Evolutionary conservation across 2,329 filamentous ascomycete genomes (phyloP), one percentile per base, ranked within the genome.

Genomic region (Chaetomium olivaceum): DNA sequence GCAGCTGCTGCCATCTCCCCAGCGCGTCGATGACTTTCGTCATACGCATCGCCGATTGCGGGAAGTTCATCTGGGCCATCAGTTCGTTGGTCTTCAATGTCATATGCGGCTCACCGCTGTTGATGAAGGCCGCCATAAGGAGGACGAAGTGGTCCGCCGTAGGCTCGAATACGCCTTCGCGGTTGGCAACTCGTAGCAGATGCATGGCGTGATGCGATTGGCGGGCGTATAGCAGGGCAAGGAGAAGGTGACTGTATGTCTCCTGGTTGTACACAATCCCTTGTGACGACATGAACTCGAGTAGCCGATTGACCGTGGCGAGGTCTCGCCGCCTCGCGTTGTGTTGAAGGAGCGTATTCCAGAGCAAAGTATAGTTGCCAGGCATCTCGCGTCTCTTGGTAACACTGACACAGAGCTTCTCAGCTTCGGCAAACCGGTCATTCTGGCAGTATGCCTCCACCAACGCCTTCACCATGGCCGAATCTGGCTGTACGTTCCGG

Each of bases 301-400:
- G 76, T 7, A 85, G 64, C 4, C 77, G 78, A 70, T 86, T 82
- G 61, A 85, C 78, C 57, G 78, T 77, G n/a, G 73, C 74, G 7
- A 87, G 74, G 61, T 83, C 80, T 63, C 89, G 85, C 7, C 85
- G 82, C 63, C 86, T 79, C 7, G 91, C 91, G 74, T 92, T 84
- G 67, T 89, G 86, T 63, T 84, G 82, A 4, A 97, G 80, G 36
- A 97, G 78, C 61, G 87, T 82, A 73, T 97, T 97, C 91, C 91
- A 97, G 73, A 92, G 86, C 36, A 82, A 80, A 2, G 88, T 88
- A 25, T 84, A 79, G 5, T 73, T 69, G n/a, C 76, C 77, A 1
- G 82, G 79, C 1, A 86, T 82, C 21, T 81, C 74, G 0, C 80
- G 78, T 67, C 82, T 80, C 14, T 77, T 76, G 25, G 88, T 79